Evolutionary conservation across 352 stramenopile species (phyloP).

Genomic region (Phytophthora cajani): DNA sequence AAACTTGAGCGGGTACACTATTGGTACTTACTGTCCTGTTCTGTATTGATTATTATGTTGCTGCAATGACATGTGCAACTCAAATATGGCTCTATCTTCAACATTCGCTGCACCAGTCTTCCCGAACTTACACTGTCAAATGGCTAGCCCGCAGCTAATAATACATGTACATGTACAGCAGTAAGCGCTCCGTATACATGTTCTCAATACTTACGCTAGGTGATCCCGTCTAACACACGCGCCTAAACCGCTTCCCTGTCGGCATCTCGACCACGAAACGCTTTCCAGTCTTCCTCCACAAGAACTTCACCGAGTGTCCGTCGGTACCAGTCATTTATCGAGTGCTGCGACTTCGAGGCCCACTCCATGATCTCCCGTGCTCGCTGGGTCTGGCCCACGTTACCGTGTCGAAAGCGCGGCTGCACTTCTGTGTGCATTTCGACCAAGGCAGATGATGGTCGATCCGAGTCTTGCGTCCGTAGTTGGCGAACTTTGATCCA

Average conservation of each 20-base stretch:
- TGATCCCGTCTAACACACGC: background rate
- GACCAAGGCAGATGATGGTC: slow-evolving; percentile 11
- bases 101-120: too few species aligned
- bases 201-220: background rate
- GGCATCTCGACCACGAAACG: slow-evolving; percentile 4
- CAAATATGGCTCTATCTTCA: too few species aligned
- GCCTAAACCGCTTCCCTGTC: too few species aligned
- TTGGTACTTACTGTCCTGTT: too few species aligned
- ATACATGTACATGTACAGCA: too few species aligned
- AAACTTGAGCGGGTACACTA: background rate
- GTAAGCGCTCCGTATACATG: too few species aligned
- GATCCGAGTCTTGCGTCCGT: background rate
- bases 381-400: slow-evolving; percentile 4
- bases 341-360: slow-evolving; percentile 9
- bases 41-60: background rate
- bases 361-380: slow-evolving; percentile 23
- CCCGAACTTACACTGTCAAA: background rate
- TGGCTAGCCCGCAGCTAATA: background rate
- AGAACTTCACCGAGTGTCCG: slow-evolving; percentile 29
- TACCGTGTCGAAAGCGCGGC: slow-evolving; percentile 22
- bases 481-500: slow-evolving; percentile 31
- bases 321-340: slow-evolving; percentile 24
- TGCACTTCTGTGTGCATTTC: slow-evolving; percentile 25
- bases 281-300: slow-evolving; percentile 35
- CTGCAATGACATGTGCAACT: background rate